Base-by-base conservation (phyloP, 306 rosid genomes). In the Casuarina equisetifolia region DNA sequence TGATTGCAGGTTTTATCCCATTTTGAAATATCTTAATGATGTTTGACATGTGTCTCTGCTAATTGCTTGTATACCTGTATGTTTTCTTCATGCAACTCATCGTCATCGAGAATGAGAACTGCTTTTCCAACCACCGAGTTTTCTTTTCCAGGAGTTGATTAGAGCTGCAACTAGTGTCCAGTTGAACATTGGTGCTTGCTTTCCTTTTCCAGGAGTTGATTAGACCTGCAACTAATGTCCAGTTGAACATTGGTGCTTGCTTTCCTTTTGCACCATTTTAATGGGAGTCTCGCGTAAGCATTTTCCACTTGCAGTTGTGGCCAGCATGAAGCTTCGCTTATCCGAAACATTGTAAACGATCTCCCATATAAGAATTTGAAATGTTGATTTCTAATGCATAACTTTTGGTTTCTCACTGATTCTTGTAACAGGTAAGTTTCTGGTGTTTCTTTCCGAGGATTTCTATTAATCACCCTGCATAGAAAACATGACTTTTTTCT, bases 241-340 rank as follows among this genome's bases (percentile, higher is more conserved):
- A 1, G 63, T 17, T 63, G 16, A 32, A n/a, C 13, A 13, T 10
- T 72, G 63, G 49, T 70, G 59, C 36, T 16, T 51, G 44, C 38
- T 5, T 69, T 43, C 45, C 13, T 36, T 62, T 62, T 36, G 36
- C 69, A 62, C 44, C 40, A 13, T 62, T 52, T 16, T 62, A 62
- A 36, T 35, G 69, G 69, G 10, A 11, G n/a, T 62, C 42, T 62
- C 19, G 6, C 69, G 19, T 62, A 36, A 62, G 45, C 68, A 32
- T 61, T 36, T 62, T 62, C 69, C 69, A 36, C 69, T 62, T 62
- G 43, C 13, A 36, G 69, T 19, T 62, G 69, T 9, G 69, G 42
- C 68, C 68, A 4, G 9, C 19, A 36, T 11, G 19, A 62, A 36
- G 7, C 38, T 38, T 52, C 6, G 2, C 19, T 15, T 17, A n/a